Conservation (phyloP, 192 early-diverging fungal species). For the Umbelopsis ramanniana region DNA sequence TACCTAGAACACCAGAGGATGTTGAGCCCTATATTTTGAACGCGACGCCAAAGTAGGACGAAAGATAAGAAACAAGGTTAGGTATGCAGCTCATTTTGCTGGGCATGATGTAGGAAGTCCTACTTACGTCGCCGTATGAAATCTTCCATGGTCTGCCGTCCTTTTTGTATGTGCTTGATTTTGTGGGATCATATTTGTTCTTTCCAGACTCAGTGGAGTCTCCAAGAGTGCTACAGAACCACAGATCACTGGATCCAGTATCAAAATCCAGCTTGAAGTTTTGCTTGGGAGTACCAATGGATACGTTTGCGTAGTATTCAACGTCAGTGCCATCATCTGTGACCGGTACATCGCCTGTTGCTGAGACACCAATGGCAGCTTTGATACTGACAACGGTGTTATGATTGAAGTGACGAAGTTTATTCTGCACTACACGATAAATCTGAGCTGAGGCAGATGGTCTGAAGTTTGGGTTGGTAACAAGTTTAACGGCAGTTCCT, state of each 20-base stretch:
- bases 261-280: conserved; percentile 39
- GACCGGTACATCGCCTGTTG: conserved; percentile 5
- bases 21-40: conserved; percentile 9
- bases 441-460: conserved; percentile 9
- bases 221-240: conserved; percentile 18
- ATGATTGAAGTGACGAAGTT: conserved; percentile 5
- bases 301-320: conserved; percentile 43
- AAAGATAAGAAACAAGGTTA: not conserved
- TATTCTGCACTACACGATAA: conserved; percentile 6
- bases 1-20: conserved; percentile 30
- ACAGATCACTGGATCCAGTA: conserved; percentile 31
- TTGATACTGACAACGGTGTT: not conserved
- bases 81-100: too few relatives aligned
- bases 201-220: conserved; percentile 10
- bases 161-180: conserved; percentile 23
- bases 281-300: conserved; percentile 41
- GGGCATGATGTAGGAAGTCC: not conserved
- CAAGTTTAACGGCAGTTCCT: conserved; percentile 1
- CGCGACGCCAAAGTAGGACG: not conserved
- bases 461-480: conserved; percentile 14
- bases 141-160: conserved; percentile 26
- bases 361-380: not conserved
- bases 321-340: conserved; percentile 22
- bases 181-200: conserved; percentile 25
- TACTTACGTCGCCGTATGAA: conserved; percentile 19